A percentile compares a stretch with the other conserved stretches of the same genome.
phyloP scores from a whole-genome alignment of 192 early-diverging fungal species.

The Podila minutissima region DNA sequence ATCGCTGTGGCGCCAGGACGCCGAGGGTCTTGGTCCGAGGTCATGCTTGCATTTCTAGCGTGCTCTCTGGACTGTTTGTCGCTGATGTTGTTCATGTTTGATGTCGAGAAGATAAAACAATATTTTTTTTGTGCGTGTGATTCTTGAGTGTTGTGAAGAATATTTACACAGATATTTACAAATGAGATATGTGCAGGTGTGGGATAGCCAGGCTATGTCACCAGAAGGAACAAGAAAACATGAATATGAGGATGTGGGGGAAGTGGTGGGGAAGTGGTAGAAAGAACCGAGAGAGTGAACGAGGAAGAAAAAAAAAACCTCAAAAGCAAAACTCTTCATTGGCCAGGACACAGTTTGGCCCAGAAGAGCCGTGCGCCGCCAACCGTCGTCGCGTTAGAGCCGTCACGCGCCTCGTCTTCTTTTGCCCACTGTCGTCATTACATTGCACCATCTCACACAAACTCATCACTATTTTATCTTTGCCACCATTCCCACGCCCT shows the following conservation, averaged over 20 bases:
- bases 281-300: neutral
- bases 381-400: too few relatives aligned
- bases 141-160: neutral
- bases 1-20: neutral
- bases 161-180: neutral
- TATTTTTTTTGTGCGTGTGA: too few relatives aligned
- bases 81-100: conserved; percentile 8
- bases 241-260: neutral
- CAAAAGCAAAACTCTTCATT: too few relatives aligned
- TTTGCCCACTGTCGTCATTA: too few relatives aligned
- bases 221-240: neutral
- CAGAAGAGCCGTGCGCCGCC: too few relatives aligned
- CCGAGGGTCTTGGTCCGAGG: neutral
- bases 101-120: too few relatives aligned
- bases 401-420: too few relatives aligned
- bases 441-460: too few relatives aligned
- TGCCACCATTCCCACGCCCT: too few relatives aligned
- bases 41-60: neutral
- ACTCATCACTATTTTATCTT: too few relatives aligned
- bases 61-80: neutral
- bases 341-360: too few relatives aligned
- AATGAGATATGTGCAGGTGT: neutral
- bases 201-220: neutral
- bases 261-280: neutral
- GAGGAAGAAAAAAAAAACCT: too few relatives aligned